Evolutionary conservation across 768 basidiomycete species (phyloP).

Genomic region (Lactarius pseudohatsudake): DNA sequence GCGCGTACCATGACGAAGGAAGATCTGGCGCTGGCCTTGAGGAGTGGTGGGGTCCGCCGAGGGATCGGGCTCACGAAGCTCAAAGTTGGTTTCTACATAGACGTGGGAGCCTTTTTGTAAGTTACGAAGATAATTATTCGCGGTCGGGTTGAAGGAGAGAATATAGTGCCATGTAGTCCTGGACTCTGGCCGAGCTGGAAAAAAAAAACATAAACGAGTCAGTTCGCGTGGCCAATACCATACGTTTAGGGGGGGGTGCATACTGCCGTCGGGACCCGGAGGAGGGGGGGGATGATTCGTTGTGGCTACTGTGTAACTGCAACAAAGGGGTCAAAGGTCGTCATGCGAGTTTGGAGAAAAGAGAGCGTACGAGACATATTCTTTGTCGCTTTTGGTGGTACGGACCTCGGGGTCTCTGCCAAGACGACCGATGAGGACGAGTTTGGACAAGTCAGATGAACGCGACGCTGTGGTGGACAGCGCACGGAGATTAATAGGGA

Average conservation of each 20-base stretch:
- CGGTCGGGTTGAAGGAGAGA: constrained; percentile 62
- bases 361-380: constrained; percentile 67
- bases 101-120: constrained; percentile 73
- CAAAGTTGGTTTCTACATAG: constrained; percentile 78
- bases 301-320: constrained; percentile 78
- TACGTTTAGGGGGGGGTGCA: constrained; percentile 26
- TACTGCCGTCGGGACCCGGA: constrained; percentile 61
- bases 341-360: not conserved
- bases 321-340: not conserved
- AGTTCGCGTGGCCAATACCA: not conserved
- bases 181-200: constrained; percentile 51
- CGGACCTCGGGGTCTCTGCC: constrained; percentile 69
- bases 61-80: constrained; percentile 69
- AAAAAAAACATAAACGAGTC: not conserved
- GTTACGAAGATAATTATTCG: constrained; percentile 63
- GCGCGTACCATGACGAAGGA: constrained; percentile 71
- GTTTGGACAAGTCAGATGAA: constrained; percentile 65
- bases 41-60: constrained; percentile 64
- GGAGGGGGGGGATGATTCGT: constrained; percentile 58
- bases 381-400: constrained; percentile 68
- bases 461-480: constrained; percentile 53
- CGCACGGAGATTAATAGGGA: constrained; percentile 28
- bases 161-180: constrained; percentile 75
- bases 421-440: constrained; percentile 74
- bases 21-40: constrained; percentile 77